These are phyloP conservation scores for Cyclotella kingstonii DNA, from an alignment of 108 stramenopile species.

Conservation along the genomic window DNA sequence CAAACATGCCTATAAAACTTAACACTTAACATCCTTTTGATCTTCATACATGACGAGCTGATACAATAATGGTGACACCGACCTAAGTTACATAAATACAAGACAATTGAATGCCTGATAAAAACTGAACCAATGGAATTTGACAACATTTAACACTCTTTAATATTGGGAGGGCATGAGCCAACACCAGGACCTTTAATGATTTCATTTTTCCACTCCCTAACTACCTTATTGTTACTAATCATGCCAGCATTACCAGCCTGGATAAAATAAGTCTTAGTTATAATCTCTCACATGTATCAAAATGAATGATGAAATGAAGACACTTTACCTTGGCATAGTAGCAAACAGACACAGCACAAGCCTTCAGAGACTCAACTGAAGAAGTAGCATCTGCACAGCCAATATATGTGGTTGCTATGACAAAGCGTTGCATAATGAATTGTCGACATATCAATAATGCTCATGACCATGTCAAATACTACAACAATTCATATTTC, in stretches of 20 bases:
- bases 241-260: slow-evolving; percentile 7
- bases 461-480: not conserved
- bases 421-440: not conserved
- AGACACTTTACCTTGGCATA: slow-evolving; percentile 7
- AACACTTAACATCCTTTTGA: too few relatives aligned
- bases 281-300: not conserved
- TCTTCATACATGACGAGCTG: too few relatives aligned
- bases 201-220: slow-evolving; percentile 2
- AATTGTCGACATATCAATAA: not conserved
- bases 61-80: too few relatives aligned
- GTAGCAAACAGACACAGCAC: slow-evolving; percentile 9
- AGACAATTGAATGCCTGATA: too few relatives aligned
- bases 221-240: too few relatives aligned
- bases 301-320: not conserved
- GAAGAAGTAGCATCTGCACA: slow-evolving; percentile 9
- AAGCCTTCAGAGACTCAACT: not conserved
- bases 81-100: too few relatives aligned
- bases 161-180: not conserved
- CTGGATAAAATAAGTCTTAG: not conserved
- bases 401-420: slow-evolving; percentile 5
- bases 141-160: slow-evolving; percentile 7
- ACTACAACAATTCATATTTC: not conserved
- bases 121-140: too few relatives aligned
- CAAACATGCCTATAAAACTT: too few relatives aligned
- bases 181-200: slow-evolving; percentile 8